phyloP scores from a whole-genome alignment of 768 basidiomycete species.

The Hericium alpestre region DNA sequence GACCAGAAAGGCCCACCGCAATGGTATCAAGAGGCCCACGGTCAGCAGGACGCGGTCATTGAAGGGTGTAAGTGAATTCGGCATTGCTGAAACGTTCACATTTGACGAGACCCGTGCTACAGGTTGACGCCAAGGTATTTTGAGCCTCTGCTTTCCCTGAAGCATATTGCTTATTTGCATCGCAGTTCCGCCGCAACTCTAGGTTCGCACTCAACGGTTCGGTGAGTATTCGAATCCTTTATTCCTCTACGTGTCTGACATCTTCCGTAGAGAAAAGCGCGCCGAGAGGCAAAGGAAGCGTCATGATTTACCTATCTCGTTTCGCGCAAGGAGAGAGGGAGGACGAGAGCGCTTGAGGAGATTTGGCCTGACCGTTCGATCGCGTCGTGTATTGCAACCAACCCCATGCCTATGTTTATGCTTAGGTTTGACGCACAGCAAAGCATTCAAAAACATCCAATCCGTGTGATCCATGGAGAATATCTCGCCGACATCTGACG shows the following conservation, averaged over 20 bases:
- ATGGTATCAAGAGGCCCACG: slow-evolving; percentile 86
- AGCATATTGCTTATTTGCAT: slow-evolving; percentile 1
- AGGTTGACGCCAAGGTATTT: slow-evolving; percentile 75
- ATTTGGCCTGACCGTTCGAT: background rate
- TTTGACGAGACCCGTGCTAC: slow-evolving; percentile 6
- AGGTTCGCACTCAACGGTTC: slow-evolving; percentile 64
- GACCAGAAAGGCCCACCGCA: slow-evolving; percentile 92
- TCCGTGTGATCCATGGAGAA: background rate
- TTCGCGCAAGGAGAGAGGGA: background rate
- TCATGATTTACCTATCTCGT: slow-evolving; percentile 22
- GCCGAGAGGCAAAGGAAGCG: slow-evolving; percentile 44
- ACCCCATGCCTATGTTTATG: slow-evolving; percentile 10
- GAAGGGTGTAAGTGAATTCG: slow-evolving; percentile 90
- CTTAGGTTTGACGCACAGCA: slow-evolving; percentile 9
- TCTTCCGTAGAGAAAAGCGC: slow-evolving; percentile 49
- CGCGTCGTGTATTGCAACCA: slow-evolving; percentile 7
- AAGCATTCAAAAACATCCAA: slow-evolving; percentile 16
- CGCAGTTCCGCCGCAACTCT: slow-evolving; percentile 79
- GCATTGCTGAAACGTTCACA: slow-evolving; percentile 19
- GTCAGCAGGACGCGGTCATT: slow-evolving; percentile 65
- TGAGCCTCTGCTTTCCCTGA: background rate
- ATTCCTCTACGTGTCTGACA: background rate
- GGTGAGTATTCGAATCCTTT: slow-evolving; percentile 32
- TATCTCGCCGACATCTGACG: no score
- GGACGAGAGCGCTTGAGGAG: background rate